Base-by-base conservation (phyloP, 352 stramenopile species). In the Aphanomyces euteiches region DNA sequence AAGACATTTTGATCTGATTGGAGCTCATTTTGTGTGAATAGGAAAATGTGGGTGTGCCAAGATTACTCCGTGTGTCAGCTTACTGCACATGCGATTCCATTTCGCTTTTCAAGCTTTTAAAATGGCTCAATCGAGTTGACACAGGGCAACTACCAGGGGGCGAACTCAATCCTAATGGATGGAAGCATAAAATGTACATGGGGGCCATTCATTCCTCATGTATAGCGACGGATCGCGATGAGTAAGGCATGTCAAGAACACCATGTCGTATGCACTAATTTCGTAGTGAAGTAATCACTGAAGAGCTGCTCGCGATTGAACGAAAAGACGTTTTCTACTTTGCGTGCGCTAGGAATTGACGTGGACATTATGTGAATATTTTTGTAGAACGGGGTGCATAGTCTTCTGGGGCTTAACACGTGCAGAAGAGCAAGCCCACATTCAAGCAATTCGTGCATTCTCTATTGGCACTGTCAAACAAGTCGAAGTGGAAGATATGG, bases 321-420 rank as follows among this genome's bases (percentile, higher is more conserved):
- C 86, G 91, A 67, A 94, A 94, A 57, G 82, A 92, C 58, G 86
- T 87, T 34, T 94, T 94, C 58, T 94, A 92, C 76, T 94, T 94
- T 71, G 86, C 80, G 84, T 93, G 74, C n/a, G 83, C 67, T 10
- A 4, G 2, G 45, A 41, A n/a, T 58, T 10, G 7, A 17, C 19
- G 8, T 58, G 7, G 1, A 10, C 50, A 2, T 61, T 7, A 8
- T 40, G 54, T 45, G 39, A 37, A 37, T 45, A 1, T 17, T 12
- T 7, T 13, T n/a, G 10, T 53, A 90, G 82, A 10, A 92, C 83
- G 61, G 90, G 91, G 13, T 96, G 88, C 73, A 83, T 84, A 7
- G 91, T 97, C 3, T 95, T 96, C 60, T 97, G 91, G 91, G 90
- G 90, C 5, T 82, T 96, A 21, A 87, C 81, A 15, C 77, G 78